Evolutionary conservation across 140 eudicot genomes (phyloP).

Genomic region (Anethum foeniculum): DNA sequence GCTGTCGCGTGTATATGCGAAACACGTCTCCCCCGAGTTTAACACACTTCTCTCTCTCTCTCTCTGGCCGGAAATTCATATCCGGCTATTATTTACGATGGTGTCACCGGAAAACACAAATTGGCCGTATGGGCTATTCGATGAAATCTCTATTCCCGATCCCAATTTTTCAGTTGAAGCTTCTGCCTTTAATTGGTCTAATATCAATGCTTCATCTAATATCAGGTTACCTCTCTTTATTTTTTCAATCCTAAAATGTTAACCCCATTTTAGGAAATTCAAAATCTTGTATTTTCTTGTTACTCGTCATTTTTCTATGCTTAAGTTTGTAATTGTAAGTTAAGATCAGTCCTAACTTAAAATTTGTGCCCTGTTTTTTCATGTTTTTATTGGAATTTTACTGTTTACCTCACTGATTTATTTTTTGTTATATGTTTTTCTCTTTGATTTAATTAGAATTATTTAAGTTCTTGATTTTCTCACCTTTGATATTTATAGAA

Average conservation of each 20-base stretch:
- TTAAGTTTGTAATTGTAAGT: too few species aligned
- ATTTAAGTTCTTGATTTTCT: too few species aligned
- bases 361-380: background rate
- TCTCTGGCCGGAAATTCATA: conserved; percentile 1
- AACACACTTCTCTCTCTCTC: background rate
- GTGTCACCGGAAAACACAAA: conserved; percentile 65
- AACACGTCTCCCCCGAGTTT: background rate
- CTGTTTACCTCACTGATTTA: background rate
- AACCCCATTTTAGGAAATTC: background rate
- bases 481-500: background rate
- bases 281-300: background rate
- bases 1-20: background rate
- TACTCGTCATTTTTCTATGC: background rate
- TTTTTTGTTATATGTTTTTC: background rate
- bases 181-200: conserved; percentile 53
- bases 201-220: conserved; percentile 37
- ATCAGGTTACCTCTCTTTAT: conserved; percentile 24
- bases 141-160: conserved; percentile 48
- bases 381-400: background rate
- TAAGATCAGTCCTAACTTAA: background rate
- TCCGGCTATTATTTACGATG: conserved; percentile 31
- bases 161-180: conserved; percentile 27
- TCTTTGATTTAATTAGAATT: background rate
- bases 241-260: background rate
- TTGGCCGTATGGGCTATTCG: conserved; percentile 66